These are phyloP conservation scores for Saposhnikovia divaricata DNA, from an alignment of 129 eudicot species.

Conservation along the genomic window DNA sequence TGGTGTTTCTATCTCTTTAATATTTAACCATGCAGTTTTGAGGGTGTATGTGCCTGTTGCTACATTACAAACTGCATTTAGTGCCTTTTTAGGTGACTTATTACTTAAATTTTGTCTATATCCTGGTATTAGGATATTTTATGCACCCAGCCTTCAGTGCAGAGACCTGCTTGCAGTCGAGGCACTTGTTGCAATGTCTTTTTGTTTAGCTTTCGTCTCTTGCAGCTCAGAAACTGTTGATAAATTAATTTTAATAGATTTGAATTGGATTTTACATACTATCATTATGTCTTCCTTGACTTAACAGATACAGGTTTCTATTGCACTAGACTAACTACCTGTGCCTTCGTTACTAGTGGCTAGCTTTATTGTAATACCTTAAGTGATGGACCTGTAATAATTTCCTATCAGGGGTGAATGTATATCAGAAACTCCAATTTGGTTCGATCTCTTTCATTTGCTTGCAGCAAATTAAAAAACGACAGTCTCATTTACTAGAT, in stretches of 20 bases:
- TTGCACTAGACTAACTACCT: background rate
- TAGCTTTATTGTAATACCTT: no score
- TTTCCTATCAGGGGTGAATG: no score
- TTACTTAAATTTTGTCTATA: background rate
- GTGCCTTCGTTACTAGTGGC: background rate
- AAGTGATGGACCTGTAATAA: no score
- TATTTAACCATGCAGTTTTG: background rate
- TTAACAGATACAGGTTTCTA: background rate
- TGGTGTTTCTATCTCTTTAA: background rate
- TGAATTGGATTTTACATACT: background rate
- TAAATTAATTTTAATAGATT: background rate
- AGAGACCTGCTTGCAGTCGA: background rate
- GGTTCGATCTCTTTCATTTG: background rate
- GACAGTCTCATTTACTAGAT: background rate
- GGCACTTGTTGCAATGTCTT: background rate
- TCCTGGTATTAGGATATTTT: background rate
- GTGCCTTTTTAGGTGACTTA: background rate
- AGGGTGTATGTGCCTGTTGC: background rate
- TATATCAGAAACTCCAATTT: background rate
- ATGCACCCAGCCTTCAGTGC: background rate
- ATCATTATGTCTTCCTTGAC: background rate
- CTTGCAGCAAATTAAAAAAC: background rate
- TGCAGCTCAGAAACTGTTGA: background rate
- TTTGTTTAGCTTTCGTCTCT: background rate
- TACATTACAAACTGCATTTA: background rate